Conservation (phyloP, 2,329 filamentous ascomycete species). For the Clonostachys solani region DNA sequence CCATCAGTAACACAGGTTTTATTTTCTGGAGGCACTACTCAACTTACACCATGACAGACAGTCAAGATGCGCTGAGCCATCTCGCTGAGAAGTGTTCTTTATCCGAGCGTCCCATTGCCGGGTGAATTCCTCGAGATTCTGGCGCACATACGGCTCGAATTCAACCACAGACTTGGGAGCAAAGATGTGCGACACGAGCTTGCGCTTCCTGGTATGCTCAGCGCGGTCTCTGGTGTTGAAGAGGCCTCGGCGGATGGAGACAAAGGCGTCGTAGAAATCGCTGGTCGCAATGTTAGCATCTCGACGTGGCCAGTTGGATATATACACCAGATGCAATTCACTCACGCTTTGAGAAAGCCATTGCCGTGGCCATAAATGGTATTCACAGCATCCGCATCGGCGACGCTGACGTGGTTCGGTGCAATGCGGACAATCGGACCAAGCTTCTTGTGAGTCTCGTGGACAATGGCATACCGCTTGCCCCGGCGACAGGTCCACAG, state of each 20-base stretch:
- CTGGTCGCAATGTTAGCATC: conserved; percentile 28
- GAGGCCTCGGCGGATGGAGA: conserved; percentile 77
- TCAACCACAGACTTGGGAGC: conserved; percentile 74
- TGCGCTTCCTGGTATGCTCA: conserved; percentile 85
- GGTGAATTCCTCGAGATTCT: conserved; percentile 71
- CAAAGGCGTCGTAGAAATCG: conserved; percentile 88
- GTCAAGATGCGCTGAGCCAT: conserved; percentile 54
- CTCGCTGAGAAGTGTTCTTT: conserved; percentile 14
- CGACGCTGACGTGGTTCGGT: conserved; percentile 79
- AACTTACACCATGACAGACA: conserved; percentile 64
- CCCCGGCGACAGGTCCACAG: conserved; percentile 63
- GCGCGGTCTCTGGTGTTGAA: conserved; percentile 84
- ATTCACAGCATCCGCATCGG: conserved; percentile 73
- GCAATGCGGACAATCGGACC: conserved; percentile 81
- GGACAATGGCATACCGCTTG: conserved; percentile 58
- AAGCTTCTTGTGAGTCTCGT: conserved; percentile 68
- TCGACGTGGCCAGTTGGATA: background rate
- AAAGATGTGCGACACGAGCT: conserved; percentile 85
- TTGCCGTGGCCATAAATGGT: conserved; percentile 77
- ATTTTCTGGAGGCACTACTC: too few relatives aligned
- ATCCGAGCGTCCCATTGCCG: conserved; percentile 66
- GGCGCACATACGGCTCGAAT: conserved; percentile 85
- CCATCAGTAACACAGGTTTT: too few relatives aligned
- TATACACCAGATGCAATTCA: conserved; percentile 3
- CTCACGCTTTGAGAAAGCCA: conserved; percentile 67